Evolutionary conservation across 1,284 basidiomycete genomes (phyloP), one percentile per base, ranked within the genome.

Genomic region (Ceratobasidium sp.): DNA sequence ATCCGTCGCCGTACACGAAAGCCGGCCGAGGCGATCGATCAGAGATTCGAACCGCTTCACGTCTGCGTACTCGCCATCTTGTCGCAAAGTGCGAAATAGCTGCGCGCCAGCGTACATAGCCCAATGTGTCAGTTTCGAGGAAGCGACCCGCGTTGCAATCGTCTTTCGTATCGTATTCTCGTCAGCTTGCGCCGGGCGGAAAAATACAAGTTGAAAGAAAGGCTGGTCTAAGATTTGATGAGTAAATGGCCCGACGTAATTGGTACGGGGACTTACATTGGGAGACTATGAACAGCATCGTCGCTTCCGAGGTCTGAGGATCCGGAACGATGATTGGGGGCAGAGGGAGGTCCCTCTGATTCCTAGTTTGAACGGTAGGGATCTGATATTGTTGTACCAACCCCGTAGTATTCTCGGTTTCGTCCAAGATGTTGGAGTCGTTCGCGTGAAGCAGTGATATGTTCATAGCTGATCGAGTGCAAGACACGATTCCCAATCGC

Each of bases 91-190:
- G 10, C 26, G 23, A 41, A 58, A 69, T 18, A 69, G 30, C 39
- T 46, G 39, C 14, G 65, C 65, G 23, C 65, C 65, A 30, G 58
- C 36, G 21, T 58, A 69, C 65, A 69, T 57, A 28, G 61, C 21
- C 16, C 61, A 50, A 14, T 50, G 61, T 23, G 46, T 64, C 12
- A 64, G 12, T 5, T 18, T 36, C 43, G 61, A 64, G 4, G 45
- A 46, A 10, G 21, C 6, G 2, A 64, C 34, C 1, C 61, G 30
- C 1, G 30, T 30, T 6, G 32, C 21, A 26, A 64, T 12, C 23
- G 14, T 34, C 5, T 32, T 23, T 34, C 61, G 61, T 0, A 50
- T 39, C 30, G 23, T 14, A 16, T 52, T 39, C 6, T 30, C 2
- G n/a, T 16, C 30, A 6, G 1, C 10, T 9, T 16, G 12, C 16